These are phyloP conservation scores for Dactylellina cionopaga DNA, from an alignment of 2,329 filamentous ascomycete species.

Conservation along the genomic window DNA sequence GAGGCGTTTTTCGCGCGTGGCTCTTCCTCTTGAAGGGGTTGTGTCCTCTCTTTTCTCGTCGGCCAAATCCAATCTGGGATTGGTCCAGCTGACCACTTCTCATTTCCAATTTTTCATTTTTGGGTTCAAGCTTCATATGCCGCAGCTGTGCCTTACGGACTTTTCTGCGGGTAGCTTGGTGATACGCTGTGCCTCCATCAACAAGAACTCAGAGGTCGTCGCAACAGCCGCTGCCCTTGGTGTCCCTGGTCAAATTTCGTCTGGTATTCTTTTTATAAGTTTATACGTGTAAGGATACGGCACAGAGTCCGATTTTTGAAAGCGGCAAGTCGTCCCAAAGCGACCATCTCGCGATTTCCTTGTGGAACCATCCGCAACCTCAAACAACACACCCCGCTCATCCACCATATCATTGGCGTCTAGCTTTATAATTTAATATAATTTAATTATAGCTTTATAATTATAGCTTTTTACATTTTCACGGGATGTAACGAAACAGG, in stretches of 20 bases:
- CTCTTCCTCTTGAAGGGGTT: constrained; percentile 1
- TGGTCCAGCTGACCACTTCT: constrained; percentile 39
- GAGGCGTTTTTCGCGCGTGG: constrained; percentile 48
- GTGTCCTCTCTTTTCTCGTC: background rate
- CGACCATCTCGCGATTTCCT: constrained; percentile 1
- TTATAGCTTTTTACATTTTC: too few species aligned
- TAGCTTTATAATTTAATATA: too few species aligned
- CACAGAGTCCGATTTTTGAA: constrained; percentile 10
- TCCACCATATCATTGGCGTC: background rate
- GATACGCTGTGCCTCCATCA: constrained; percentile 15
- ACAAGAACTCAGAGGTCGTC: background rate
- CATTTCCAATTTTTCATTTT: background rate
- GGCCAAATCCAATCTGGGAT: constrained; percentile 19
- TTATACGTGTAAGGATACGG: background rate
- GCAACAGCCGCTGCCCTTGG: constrained; percentile 6
- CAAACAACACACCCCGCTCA: constrained; percentile 12
- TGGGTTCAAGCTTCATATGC: too few species aligned
- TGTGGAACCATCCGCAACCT: constrained; percentile 20
- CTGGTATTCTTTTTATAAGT: too few species aligned
- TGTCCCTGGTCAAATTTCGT: too few species aligned
- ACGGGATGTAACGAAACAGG: too few species aligned
- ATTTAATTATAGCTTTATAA: too few species aligned
- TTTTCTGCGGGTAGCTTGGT: too few species aligned
- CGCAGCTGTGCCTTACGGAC: too few species aligned
- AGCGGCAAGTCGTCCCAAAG: background rate